Percentiles rank a stretch among this genome's conserved stretches.
Conservation (phyloP, 164 flowering plant species). For the Sedum album region DNA sequence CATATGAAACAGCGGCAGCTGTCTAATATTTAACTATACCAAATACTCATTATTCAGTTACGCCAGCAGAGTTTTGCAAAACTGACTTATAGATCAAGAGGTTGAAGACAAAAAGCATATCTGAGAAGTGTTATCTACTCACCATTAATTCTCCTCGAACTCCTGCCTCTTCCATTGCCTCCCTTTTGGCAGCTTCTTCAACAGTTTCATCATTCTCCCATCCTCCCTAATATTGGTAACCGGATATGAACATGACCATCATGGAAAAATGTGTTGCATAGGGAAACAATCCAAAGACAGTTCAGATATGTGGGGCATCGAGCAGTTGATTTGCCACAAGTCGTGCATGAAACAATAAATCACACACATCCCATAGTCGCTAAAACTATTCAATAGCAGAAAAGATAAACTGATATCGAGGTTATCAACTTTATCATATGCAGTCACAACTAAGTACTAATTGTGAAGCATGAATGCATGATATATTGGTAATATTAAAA, state of each 20-base stretch:
- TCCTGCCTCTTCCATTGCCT: constrained; percentile 80
- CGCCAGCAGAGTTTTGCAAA: no score
- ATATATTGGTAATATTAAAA: neutral
- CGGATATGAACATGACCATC: neutral
- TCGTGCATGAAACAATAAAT: neutral
- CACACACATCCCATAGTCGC: neutral
- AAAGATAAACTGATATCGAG: neutral
- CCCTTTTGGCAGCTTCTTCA: constrained; percentile 55
- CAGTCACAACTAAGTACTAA: neutral
- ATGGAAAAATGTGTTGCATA: neutral
- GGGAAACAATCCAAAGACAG: no score
- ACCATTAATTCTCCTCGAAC: constrained; percentile 54
- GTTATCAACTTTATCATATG: neutral
- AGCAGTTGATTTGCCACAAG: neutral
- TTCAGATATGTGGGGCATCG: no score
- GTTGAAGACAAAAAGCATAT: no score
- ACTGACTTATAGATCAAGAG: no score
- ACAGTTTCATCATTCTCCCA: constrained; percentile 75
- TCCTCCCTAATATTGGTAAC: constrained; percentile 48
- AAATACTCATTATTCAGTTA: neutral
- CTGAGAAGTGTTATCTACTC: neutral
- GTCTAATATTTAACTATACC: neutral
- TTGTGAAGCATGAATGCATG: neutral
- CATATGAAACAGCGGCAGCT: neutral
- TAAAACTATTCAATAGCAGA: neutral